Conservation (phyloP, 371 early-diverging fungal species). For the Syncephalastrum sp. region DNA sequence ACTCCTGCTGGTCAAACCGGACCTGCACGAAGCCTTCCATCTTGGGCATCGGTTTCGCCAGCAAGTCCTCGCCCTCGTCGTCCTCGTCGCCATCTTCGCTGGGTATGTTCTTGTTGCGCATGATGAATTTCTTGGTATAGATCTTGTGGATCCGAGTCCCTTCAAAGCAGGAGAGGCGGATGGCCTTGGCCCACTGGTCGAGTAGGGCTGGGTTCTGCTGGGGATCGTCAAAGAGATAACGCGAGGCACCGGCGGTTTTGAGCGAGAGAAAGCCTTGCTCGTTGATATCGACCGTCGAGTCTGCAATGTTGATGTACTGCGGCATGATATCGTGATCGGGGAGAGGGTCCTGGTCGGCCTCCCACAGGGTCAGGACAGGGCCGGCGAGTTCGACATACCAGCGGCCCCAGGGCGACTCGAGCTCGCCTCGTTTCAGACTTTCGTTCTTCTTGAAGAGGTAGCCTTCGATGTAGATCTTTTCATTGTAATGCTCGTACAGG, state of each 20-base stretch:
- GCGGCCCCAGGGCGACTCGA: slow-evolving; percentile 46
- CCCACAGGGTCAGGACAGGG: slow-evolving; percentile 64
- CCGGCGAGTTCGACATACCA: slow-evolving; percentile 75
- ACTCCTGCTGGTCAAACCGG: slow-evolving; percentile 64
- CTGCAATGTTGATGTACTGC: slow-evolving; percentile 73
- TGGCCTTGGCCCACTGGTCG: slow-evolving; percentile 64
- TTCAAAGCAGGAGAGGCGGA: slow-evolving; percentile 80
- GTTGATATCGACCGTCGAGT: slow-evolving; percentile 51
- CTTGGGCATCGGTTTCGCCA: slow-evolving; percentile 12
- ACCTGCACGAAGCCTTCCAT: slow-evolving; percentile 59
- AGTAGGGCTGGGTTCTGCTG: slow-evolving; percentile 26
- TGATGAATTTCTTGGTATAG: slow-evolving; percentile 67
- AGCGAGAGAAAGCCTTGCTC: slow-evolving; percentile 47
- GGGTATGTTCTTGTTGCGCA: slow-evolving; percentile 16
- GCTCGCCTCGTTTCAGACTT: too few relatives aligned
- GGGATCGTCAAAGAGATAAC: slow-evolving; percentile 34
- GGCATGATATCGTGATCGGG: slow-evolving; percentile 29
- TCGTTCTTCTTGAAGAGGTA: slow-evolving; percentile 65
- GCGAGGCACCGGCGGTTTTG: slow-evolving; percentile 65
- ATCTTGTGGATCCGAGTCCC: slow-evolving; percentile 70
- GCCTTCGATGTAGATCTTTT: slow-evolving; percentile 69
- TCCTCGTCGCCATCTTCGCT: not conserved
- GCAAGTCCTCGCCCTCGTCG: slow-evolving; percentile 6
- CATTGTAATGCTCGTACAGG: slow-evolving; percentile 53
- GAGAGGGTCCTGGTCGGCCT: slow-evolving; percentile 19